Percentiles rank a stretch among this genome's conserved stretches.
These are phyloP conservation scores for Diaporthe velutina DNA, from an alignment of 2,329 filamentous ascomycete genomes.

Conservation along the genomic window DNA sequence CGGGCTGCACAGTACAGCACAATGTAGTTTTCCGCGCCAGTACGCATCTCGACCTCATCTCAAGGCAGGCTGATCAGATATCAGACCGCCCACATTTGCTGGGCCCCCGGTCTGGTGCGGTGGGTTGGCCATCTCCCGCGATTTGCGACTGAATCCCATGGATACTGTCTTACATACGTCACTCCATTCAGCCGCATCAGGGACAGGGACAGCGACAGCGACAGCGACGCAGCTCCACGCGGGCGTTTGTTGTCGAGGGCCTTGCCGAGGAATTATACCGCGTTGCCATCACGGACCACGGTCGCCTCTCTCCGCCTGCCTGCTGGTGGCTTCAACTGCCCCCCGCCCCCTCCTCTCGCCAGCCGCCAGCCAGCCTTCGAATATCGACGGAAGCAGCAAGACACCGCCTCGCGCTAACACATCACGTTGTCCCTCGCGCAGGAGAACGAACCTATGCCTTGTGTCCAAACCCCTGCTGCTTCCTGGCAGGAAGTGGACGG, in stretches of 20 bases:
- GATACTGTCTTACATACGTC: slow-evolving; percentile 26
- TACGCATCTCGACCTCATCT: slow-evolving; percentile 7
- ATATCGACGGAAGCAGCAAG: slow-evolving; percentile 15
- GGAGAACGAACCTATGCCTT: neutral
- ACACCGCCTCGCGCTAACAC: neutral
- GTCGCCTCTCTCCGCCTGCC: too few species aligned
- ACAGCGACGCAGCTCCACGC: neutral
- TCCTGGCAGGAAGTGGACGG: neutral
- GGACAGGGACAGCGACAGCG: neutral
- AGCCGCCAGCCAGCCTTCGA: neutral
- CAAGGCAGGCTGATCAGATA: slow-evolving; percentile 13
- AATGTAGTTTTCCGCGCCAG: neutral
- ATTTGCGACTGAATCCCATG: slow-evolving; percentile 24
- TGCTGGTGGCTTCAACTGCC: neutral
- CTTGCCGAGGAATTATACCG: slow-evolving; percentile 11
- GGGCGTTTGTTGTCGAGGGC: neutral
- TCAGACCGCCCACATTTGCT: slow-evolving; percentile 21
- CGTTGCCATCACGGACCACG: slow-evolving; percentile 1
- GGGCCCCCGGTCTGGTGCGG: neutral
- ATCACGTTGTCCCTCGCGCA: neutral
- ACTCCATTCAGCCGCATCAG: slow-evolving; percentile 33
- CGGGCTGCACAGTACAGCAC: neutral
- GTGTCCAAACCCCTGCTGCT: neutral
- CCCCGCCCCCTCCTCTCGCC: neutral
- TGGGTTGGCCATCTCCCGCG: slow-evolving; percentile 31